Base-by-base conservation (phyloP, 371 early-diverging fungal genomes). In the Mucor mucedo region DNA sequence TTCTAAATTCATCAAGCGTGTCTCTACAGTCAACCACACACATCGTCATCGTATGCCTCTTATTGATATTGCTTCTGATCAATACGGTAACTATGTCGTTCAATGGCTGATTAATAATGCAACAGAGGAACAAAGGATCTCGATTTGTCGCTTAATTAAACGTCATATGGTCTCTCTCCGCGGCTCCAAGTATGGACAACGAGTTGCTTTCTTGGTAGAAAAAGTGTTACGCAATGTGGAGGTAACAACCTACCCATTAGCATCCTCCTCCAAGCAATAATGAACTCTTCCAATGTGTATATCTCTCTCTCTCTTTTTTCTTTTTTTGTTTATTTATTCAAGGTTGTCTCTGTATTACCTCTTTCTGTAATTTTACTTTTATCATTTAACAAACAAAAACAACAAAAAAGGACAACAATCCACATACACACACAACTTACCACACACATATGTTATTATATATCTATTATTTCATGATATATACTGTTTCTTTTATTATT, bases 1-100 rank as follows among this genome's bases (percentile, higher is more conserved):
- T 35, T 60, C 55, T 21, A 63, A 60, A 21, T 75, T 79, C 55
- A 59, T 77, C 29, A 55, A 73, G 1, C 67, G 68, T 30, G 68
- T 79, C 8, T 68, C 70, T 8, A 58, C 45, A 8, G 50, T 44
- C 4, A 63, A 45, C 4, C 32, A 54, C 30, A 58, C 53, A 13
- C 56, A 55, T 38, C 71, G 80, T 13, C 75, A 77, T 0, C 77
- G 85, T 3, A 81, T 84, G 56, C 76, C 83, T 3, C 29, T 85
- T 41, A 78, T 85, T 40, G 84, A 85, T 48, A 81, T 85, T 66
- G 85, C 85, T 2, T 80, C 85, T 2, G 86, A 92, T 62, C 92
- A 92, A 69, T 90, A 87, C 68, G 92, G 88, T 45, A 99, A 99
- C 85, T 99, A 92, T 62, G 90, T 92, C 49, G 86, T 90, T 55